Conservation (phyloP, 257 asterid genomes). For the Jasminum sambac region DNA sequence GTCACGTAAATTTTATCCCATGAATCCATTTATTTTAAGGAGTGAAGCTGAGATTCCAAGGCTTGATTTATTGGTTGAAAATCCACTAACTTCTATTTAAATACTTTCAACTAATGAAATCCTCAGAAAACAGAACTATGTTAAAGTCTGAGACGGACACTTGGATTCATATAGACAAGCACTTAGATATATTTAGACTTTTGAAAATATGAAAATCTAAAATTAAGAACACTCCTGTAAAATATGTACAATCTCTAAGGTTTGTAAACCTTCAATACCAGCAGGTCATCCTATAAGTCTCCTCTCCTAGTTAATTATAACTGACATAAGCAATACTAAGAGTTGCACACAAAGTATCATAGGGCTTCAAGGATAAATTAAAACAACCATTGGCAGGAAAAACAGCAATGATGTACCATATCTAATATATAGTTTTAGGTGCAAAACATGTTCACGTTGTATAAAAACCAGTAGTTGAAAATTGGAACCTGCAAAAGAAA, state of each 20-base stretch:
- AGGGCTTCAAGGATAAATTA: not conserved
- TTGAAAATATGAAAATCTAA: not conserved
- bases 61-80: too few relatives aligned
- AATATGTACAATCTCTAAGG: not conserved
- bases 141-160: too few relatives aligned
- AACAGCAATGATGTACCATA: not conserved
- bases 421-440: not conserved
- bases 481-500: conserved; percentile 13
- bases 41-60: too few relatives aligned
- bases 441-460: not conserved
- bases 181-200: too few relatives aligned
- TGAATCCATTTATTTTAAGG: too few relatives aligned
- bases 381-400: not conserved
- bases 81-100: too few relatives aligned
- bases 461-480: not conserved
- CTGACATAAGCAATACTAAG: conserved; percentile 12
- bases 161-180: too few relatives aligned
- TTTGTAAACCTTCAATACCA: conserved; percentile 11
- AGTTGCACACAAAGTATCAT: not conserved
- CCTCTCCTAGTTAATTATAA: conserved; percentile 4
- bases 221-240: not conserved
- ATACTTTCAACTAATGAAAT: too few relatives aligned
- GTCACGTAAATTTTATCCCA: too few relatives aligned
- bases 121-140: too few relatives aligned
- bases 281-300: conserved; percentile 5